Conservation (phyloP, 139 green algal species). For the Ettlia oleoabundans region DNA sequence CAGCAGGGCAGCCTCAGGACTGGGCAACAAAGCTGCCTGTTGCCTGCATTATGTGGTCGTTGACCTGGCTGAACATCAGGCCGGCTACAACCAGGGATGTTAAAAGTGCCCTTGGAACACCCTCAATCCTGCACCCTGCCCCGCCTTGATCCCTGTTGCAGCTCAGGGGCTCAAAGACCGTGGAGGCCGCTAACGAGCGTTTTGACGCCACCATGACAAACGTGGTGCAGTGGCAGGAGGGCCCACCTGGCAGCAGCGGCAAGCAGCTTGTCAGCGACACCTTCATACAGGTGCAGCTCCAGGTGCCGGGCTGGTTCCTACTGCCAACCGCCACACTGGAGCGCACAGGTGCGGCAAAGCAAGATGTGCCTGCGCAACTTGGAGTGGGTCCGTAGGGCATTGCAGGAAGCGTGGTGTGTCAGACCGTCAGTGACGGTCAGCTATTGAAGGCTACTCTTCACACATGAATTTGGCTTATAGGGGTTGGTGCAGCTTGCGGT, state of each 20-base stretch:
- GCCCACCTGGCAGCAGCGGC: background rate
- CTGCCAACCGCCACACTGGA: conserved; percentile 51
- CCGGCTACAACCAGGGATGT: too few relatives aligned
- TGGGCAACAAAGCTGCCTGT: too few relatives aligned
- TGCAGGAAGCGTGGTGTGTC: too few relatives aligned
- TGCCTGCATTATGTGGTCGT: too few relatives aligned
- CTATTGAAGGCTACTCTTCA: too few relatives aligned
- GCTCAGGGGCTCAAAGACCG: conserved; percentile 65
- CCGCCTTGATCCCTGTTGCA: conserved; percentile 26
- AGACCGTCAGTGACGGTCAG: too few relatives aligned
- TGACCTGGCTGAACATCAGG: too few relatives aligned
- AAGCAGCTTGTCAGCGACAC: conserved; percentile 54
- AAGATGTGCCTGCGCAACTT: background rate
- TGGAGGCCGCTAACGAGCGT: conserved; percentile 71
- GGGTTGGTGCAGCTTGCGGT: too few relatives aligned
- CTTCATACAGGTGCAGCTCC: conserved; percentile 50
- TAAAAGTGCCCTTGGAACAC: background rate
- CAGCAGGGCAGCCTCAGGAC: too few relatives aligned
- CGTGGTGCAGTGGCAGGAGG: conserved; percentile 64
- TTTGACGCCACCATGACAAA: conserved; percentile 83
- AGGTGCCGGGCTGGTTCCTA: conserved; percentile 59
- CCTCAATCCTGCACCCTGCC: background rate
- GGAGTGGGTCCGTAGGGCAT: too few relatives aligned
- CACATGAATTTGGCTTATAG: too few relatives aligned
- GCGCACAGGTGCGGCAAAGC: conserved; percentile 33